Conservation (phyloP, 257 asterid genomes). For the Solanum appendiculatum region DNA sequence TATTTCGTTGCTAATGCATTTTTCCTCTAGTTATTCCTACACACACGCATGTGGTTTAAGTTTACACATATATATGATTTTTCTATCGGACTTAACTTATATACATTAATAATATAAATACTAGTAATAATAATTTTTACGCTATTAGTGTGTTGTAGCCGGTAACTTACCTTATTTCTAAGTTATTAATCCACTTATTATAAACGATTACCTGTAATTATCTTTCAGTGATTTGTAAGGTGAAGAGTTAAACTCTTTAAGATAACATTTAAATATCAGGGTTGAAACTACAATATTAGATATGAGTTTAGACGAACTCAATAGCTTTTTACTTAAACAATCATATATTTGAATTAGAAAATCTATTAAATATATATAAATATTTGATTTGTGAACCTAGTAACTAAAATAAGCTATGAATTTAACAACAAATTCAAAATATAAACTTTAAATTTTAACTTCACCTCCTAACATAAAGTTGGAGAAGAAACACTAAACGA, state of each 20-base stretch:
- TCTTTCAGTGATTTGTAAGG: background rate
- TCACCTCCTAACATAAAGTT: background rate
- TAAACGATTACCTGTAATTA: background rate
- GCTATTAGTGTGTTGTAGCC: no score
- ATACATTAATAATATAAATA: no score
- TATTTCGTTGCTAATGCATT: no score
- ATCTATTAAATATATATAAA: no score
- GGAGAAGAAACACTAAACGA: background rate
- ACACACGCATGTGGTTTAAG: no score
- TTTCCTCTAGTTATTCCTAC: no score
- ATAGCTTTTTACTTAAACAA: background rate
- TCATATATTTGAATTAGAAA: background rate
- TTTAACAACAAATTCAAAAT: background rate
- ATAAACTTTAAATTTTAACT: background rate
- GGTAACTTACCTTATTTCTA: no score
- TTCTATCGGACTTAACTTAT: background rate
- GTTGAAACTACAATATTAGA: background rate
- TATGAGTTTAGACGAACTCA: background rate
- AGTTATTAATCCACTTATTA: background rate
- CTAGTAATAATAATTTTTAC: no score
- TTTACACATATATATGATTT: no score
- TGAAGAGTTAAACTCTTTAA: background rate
- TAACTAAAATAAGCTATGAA: background rate
- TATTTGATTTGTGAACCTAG: no score
- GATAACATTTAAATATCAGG: background rate